Conservation (phyloP, 208 protist species). For the Trypanosoma congolense region DNA sequence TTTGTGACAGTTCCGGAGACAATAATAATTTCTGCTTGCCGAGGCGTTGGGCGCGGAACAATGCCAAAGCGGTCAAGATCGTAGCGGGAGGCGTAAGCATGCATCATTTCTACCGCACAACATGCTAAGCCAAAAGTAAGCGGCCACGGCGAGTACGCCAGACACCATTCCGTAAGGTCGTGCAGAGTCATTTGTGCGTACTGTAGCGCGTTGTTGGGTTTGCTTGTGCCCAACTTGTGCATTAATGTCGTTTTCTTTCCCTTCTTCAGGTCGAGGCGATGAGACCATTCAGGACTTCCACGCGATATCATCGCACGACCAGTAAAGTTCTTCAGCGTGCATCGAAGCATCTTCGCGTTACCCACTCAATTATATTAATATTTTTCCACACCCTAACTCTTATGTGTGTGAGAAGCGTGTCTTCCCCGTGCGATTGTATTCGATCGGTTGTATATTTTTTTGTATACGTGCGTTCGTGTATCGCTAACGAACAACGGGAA, state of each 20-base stretch:
- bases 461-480: too few species aligned
- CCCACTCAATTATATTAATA: not conserved
- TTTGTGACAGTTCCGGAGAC: slow-evolving; percentile 99
- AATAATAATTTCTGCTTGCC: slow-evolving; percentile 98
- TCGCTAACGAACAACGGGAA: too few species aligned
- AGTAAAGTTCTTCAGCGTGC: slow-evolving; percentile 48
- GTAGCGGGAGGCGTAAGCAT: slow-evolving; percentile 94
- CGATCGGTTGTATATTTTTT: too few species aligned
- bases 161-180: slow-evolving; percentile 85
- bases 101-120: slow-evolving; percentile 98
- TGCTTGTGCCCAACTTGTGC: slow-evolving; percentile 88
- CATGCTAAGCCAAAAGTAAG: slow-evolving; percentile 98
- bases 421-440: too few species aligned
- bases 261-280: slow-evolving; percentile 86
- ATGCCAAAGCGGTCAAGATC: slow-evolving; percentile 98
- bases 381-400: too few species aligned
- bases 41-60: slow-evolving; percentile 92
- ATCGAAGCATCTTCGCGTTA: slow-evolving; percentile 50
- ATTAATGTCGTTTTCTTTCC: slow-evolving; percentile 84
- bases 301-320: slow-evolving; percentile 88
- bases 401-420: too few species aligned
- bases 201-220: slow-evolving; percentile 88
- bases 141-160: slow-evolving; percentile 96
- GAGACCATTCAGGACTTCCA: slow-evolving; percentile 87
- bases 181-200: slow-evolving; percentile 90